Evolutionary conservation across 345 rosid species (phyloP).

Genomic region (Leavenworthia alabamica): DNA sequence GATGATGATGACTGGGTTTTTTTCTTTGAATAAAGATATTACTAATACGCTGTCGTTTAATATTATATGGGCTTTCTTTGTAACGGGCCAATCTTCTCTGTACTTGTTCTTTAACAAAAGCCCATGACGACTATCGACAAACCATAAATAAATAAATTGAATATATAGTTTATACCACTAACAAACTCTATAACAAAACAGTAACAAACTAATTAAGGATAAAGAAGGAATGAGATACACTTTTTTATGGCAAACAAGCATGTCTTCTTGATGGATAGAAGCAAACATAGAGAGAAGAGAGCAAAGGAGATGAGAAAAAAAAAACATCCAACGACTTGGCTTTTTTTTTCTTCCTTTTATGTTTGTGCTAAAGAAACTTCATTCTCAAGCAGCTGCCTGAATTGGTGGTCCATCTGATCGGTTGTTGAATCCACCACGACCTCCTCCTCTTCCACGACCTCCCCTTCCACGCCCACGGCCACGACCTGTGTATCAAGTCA

Average conservation of each 20-base stretch:
- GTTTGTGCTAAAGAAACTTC: conserved; percentile 37
- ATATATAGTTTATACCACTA: conserved; percentile 12
- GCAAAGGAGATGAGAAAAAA: conserved; percentile 10
- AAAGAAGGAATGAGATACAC: conserved; percentile 3
- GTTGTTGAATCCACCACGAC: conserved; percentile 40
- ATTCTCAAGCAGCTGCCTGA: conserved; percentile 45
- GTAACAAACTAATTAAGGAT: conserved; percentile 16
- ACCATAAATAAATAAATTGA: conserved; percentile 17
- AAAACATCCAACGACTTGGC: conserved; percentile 28
- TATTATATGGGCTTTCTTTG: not conserved
- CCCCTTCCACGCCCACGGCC: conserved; percentile 71
- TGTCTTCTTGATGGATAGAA: conserved; percentile 26
- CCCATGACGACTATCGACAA: conserved; percentile 14
- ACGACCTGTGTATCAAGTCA: conserved; percentile 46
- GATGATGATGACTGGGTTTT: no score
- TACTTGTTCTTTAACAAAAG: conserved; percentile 20
- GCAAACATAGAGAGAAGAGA: conserved; percentile 20
- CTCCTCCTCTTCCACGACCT: conserved; percentile 34
- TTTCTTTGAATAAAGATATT: no score
- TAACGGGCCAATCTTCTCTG: not conserved
- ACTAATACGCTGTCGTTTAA: no score
- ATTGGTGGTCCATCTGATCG: conserved; percentile 36
- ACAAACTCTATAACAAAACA: not conserved
- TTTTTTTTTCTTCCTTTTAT: conserved; percentile 11
- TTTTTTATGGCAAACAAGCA: conserved; percentile 29